Base-by-base conservation (phyloP, 2,329 filamentous ascomycete species). In the Juglanconis juglandina region DNA sequence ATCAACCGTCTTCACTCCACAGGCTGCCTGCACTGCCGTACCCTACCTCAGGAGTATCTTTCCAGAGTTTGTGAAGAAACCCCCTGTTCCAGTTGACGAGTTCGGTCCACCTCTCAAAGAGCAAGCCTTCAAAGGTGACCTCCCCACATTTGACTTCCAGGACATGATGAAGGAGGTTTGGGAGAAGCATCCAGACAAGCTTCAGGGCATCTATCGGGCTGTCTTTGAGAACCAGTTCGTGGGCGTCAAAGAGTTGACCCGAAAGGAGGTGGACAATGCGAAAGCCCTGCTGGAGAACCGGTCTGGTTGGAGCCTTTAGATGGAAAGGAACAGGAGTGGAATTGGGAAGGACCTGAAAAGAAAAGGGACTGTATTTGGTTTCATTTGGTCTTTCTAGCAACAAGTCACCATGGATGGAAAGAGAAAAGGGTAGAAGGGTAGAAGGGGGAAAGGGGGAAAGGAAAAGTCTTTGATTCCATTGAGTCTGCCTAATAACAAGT, bases 11-110 rank as follows among this genome's bases (percentile, higher is more conserved):
- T 17, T 4, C 4, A 5, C 4, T 7, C 10, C 5, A 5, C 13
- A 32, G 46, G 33, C 24, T 1, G 53, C 41, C 39, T 60, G 58
- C 49, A 48, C 33, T 47, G 53, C 58, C 9, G 9, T 41, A 41
- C 33, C 39, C 37, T 56, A 52, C 47, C 58, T 56, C 47, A 37
- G 17, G 33, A n/a, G 13, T 32, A 33, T 52, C 58, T 56, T 60
- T 53, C 53, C 58, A 11, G 58, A 60, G 32, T 44, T 60, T 49
- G 37, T 37, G 4, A 48, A 32, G 24, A 30, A 5, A 51, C 30
- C 9, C 53, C 32, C 39, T 10, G 17, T 41, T 34, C 17, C n/a
- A 5, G 10, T 30, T n/a, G 42, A 37, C 32, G 42, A 42, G 14
- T 34, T 42, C 32, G 50, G 35, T 32, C 56, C 49, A 3, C 11